Evolutionary conservation across 257 asterid species (phyloP).

Genomic region (Datura wrightii): DNA sequence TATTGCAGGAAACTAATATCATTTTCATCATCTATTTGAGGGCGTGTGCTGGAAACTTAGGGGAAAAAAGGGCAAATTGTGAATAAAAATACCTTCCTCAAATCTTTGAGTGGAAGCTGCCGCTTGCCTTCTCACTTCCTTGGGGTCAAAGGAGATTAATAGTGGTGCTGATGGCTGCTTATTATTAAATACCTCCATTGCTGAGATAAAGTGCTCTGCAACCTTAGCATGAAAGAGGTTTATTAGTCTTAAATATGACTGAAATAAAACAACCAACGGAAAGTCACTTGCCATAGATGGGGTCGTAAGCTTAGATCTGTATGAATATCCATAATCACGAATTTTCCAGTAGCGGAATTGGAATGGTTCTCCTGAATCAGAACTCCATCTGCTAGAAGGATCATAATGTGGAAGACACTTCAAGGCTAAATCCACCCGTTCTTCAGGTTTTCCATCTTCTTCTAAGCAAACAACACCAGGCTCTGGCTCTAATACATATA

Average conservation of each 20-base stretch:
- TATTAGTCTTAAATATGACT: slow-evolving; percentile 26
- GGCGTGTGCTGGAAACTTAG: neutral
- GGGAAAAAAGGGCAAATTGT: neutral
- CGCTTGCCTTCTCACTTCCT: slow-evolving; percentile 86
- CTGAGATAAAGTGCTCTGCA: slow-evolving; percentile 89
- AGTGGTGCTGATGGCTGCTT: slow-evolving; percentile 72
- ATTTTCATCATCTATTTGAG: neutral
- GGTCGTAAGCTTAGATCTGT: slow-evolving; percentile 79
- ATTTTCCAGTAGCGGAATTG: slow-evolving; percentile 90
- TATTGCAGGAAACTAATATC: slow-evolving; percentile 25
- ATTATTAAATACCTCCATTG: slow-evolving; percentile 71
- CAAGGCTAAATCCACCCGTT: slow-evolving; percentile 79
- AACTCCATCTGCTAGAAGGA: slow-evolving; percentile 62
- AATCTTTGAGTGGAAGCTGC: slow-evolving; percentile 90
- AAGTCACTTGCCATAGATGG: slow-evolving; percentile 77
- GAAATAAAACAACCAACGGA: slow-evolving; percentile 28
- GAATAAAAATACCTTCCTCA: slow-evolving; percentile 69
- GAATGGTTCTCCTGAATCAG: slow-evolving; percentile 53
- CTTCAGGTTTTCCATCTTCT: slow-evolving; percentile 76
- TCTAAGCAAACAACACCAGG: slow-evolving; percentile 61
- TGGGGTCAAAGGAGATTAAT: slow-evolving; percentile 78
- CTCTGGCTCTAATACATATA: slow-evolving; percentile 65
- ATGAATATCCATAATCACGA: slow-evolving; percentile 95
- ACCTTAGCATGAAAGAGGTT: slow-evolving; percentile 54
- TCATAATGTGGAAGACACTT: slow-evolving; percentile 80